Evolutionary conservation across 2,329 filamentous ascomycete species (phyloP), one percentile per base, ranked within the genome.

Genomic region (Exophiala sp.): DNA sequence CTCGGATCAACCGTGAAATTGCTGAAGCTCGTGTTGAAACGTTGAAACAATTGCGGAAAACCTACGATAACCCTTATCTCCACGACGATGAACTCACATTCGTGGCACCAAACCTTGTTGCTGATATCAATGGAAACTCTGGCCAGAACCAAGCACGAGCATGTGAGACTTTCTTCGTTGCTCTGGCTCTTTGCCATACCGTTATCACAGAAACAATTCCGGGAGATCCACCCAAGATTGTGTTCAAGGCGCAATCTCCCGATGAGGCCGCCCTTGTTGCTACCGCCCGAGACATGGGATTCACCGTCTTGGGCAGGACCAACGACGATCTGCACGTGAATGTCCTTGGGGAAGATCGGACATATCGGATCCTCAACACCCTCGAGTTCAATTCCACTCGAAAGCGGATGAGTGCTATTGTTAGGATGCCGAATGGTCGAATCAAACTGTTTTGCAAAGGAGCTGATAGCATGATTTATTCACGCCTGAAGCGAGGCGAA

Each of bases 371-470:
- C 32, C 81, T 99, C 44, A 97, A 96, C 71, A 96, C 88, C 1
- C 86, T 99, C 35, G 94, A 99, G 69, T 99, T 99, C 77, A 97
- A 97, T 70, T 97, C 92, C 0, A 91, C 87, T 40, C 83, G 94
- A 65, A 99, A 99, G 75, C 84, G 94, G 62, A 99, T 99, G 94
- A 97, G 91, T 72, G 89, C 91, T 2, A 96, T 99, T 62, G 85
- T 99, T 47, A 83, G 88, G 54, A 96, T 97, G 91, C 92, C 94
- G 0, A 84, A 97, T 69, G 87, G 88, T 38, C 86, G 81, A 54
- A 96, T 99, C 58, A 79, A 94, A 50, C 79, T 99, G 1, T 95
- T 95, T 72, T 99, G 94, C 78, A 99, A 99, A 74, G 94, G 94
- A 60, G 94, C 94, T 33, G 94, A 99, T 69, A 96, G 90, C 65